Percentiles rank a stretch among this genome's conserved stretches.
Evolutionary conservation across 2,329 filamentous ascomycete species (phyloP).

Genomic region (Bipolaris bicolor): DNA sequence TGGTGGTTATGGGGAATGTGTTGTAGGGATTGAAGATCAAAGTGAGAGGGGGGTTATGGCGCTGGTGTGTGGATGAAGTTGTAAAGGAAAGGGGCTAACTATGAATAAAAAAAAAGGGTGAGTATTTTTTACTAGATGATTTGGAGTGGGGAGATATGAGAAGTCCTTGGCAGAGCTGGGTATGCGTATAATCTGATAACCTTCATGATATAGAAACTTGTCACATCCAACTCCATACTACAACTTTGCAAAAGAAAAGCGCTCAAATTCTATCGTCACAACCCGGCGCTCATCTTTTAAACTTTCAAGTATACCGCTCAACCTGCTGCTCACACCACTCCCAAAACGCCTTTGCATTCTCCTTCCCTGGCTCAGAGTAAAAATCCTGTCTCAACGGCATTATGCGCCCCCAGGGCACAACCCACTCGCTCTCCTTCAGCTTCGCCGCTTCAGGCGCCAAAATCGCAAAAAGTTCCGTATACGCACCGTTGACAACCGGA

Average conservation of each 20-base stretch:
- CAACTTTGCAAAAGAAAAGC: neutral
- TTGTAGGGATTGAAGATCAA: no score
- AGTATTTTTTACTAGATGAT: no score
- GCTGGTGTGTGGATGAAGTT: no score
- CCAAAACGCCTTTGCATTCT: constrained; percentile 52
- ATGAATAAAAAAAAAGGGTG: no score
- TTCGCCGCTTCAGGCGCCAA: constrained; percentile 23
- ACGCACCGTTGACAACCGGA: constrained; percentile 30
- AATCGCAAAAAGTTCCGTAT: constrained; percentile 35
- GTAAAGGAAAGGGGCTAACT: no score
- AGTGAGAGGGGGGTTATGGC: no score
- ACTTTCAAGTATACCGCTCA: constrained; percentile 19
- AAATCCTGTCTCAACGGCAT: constrained; percentile 28
- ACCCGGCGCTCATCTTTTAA: neutral
- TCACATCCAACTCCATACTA: no score
- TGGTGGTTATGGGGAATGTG: no score
- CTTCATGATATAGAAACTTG: no score
- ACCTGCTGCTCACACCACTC: constrained; percentile 53
- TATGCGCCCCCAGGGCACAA: constrained; percentile 57
- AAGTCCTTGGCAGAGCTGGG: no score
- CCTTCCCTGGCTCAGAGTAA: constrained; percentile 34
- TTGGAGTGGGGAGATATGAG: no score
- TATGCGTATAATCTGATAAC: no score
- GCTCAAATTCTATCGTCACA: neutral
- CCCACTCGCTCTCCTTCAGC: constrained; percentile 42